Base-by-base conservation (phyloP, 495 filamentous ascomycete genomes). In the Aspergillus funiculosus region DNA sequence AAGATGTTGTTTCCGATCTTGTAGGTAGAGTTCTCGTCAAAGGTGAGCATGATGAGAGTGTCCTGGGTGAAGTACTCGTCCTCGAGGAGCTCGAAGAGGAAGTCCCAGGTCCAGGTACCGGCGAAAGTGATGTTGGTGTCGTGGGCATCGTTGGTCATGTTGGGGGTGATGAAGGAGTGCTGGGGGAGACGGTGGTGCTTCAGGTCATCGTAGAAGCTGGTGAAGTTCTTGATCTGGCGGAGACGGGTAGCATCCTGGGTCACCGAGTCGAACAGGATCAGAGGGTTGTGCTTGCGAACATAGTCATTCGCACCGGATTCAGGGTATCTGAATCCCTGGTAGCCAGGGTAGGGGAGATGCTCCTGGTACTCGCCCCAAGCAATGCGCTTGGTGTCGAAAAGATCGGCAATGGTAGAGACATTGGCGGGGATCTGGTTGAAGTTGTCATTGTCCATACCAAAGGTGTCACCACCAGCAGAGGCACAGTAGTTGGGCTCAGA, bases 241-340 rank as follows among this genome's bases (percentile, higher is more conserved):
- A 78, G 61, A 15, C 81, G 73, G 5, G 72, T 67, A 0, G 67
- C 52, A 43, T 77, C 69, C 11, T 62, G 57, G 18, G 74, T 71
- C n/a, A 83, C 72, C 14, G 71, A 74, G 54, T 83, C 71, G 46
- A 71, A 82, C 39, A 77, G 69, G 29, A 85, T 63, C 34, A 78
- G 54, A 0, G 82, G 83, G 63, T 85, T 86, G 64, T 87, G 85
- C 67, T 87, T 89, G 44, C 85, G 76, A 1, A 87, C 82, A 53
- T 89, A 89, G 60, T 79, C 75, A 37, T 80, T 77, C 9, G 60
- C 60, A 9, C 68, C 66, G 10, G 62, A 66, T 31, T 65, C 39
- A 46, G 74, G 73, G 44, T 71, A 73, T 28, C 75, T 77, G 50
- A 62, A 72, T 10, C 78, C 82, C 51, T 78, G 68, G 66, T 76